Evolutionary conservation across 116 monocot genomes (phyloP).

Genomic region (Phalaenopsis hybrid): DNA sequence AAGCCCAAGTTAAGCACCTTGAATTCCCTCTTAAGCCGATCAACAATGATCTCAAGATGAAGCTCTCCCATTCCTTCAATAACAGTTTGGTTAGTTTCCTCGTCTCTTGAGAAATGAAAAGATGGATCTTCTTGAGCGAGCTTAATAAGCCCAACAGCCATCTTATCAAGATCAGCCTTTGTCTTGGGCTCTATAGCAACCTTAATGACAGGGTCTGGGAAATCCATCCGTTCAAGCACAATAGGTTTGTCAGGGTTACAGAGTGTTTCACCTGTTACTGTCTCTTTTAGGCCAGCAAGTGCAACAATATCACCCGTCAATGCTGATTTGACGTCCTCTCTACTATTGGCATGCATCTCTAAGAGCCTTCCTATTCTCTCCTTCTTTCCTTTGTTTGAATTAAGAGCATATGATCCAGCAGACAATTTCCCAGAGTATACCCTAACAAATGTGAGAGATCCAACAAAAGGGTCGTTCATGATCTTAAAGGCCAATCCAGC

Average conservation of each 20-base stretch:
- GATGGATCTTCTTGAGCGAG: conserved; percentile 98
- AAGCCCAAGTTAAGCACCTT: conserved; percentile 41
- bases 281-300: conserved; percentile 90
- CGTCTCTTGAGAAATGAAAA: conserved; percentile 96
- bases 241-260: conserved; percentile 79
- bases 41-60: conserved; percentile 97
- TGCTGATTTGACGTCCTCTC: conserved; percentile 73
- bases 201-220: conserved; percentile 98
- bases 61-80: conserved; percentile 99
- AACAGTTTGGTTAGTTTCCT: conserved; percentile 95
- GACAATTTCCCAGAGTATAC: conserved; percentile 71
- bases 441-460: conserved; percentile 87
- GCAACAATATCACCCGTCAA: conserved; percentile 90
- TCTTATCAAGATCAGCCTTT: conserved; percentile 94
- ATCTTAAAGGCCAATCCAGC: conserved; percentile 97
- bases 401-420: conserved; percentile 88
- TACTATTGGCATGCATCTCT: conserved; percentile 98
- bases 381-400: conserved; percentile 91
- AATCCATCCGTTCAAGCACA: conserved; percentile 96
- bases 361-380: conserved; percentile 90
- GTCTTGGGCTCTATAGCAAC: conserved; percentile 99
- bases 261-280: conserved; percentile 91
- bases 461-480: conserved; percentile 96
- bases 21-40: conserved; percentile 85
- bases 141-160: conserved; percentile 82